Percentiles rank a stretch among this genome's conserved stretches.
Conservation (phyloP, 2,329 filamentous ascomycete genomes). For the Apiospora rasikravindrae region DNA sequence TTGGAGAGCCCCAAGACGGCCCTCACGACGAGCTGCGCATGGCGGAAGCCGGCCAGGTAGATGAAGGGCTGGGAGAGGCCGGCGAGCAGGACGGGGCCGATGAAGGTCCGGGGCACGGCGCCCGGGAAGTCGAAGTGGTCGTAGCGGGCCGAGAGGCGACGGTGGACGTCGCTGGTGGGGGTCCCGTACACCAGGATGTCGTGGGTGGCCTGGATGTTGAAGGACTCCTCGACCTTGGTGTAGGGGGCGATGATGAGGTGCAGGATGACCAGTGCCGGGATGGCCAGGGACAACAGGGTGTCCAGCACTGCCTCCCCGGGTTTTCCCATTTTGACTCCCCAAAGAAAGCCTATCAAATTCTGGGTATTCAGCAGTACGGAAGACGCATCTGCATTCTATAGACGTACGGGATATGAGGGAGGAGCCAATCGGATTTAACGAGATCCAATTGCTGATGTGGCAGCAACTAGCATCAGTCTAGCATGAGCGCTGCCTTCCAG, state of each 20-base stretch:
- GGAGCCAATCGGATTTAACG: neutral
- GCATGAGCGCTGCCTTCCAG: neutral
- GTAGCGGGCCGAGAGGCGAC: slow-evolving; percentile 68
- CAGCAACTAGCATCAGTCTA: neutral
- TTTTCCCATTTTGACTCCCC: slow-evolving; percentile 18
- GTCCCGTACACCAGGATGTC: slow-evolving; percentile 86
- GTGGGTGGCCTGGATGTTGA: slow-evolving; percentile 93
- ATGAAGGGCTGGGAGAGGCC: slow-evolving; percentile 72
- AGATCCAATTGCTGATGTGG: neutral
- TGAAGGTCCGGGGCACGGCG: slow-evolving; percentile 88
- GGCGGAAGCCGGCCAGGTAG: slow-evolving; percentile 57
- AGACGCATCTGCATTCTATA: neutral
- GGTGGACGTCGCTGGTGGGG: slow-evolving; percentile 59
- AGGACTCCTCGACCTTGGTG: slow-evolving; percentile 98
- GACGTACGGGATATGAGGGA: neutral
- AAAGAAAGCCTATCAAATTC: neutral
- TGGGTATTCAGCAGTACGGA: neutral
- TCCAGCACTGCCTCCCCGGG: slow-evolving; percentile 42
- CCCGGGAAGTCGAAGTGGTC: slow-evolving; percentile 93
- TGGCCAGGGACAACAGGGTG: slow-evolving; percentile 54
- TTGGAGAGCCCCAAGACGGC: slow-evolving; percentile 81
- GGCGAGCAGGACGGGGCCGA: slow-evolving; percentile 79
- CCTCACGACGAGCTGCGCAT: slow-evolving; percentile 70
- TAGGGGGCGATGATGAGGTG: slow-evolving; percentile 81
- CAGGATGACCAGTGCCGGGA: slow-evolving; percentile 67